Evolutionary conservation across 148 eudicot species (phyloP), one percentile per base, ranked within the genome.

Genomic region (Arctostaphylos glauca): DNA sequence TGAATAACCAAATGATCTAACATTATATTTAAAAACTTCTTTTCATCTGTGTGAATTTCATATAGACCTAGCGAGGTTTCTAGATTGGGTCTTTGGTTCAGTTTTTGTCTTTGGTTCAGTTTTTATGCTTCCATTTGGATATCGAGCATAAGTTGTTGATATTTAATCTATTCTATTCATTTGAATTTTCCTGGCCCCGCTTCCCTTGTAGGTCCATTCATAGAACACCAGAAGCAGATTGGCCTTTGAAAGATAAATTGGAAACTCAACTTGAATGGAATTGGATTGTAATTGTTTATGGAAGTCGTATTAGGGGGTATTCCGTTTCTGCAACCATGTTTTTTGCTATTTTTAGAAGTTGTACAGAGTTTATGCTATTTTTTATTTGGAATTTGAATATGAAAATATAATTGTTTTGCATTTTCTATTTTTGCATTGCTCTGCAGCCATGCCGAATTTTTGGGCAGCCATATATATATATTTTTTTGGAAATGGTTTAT

Each of bases 181-280:
- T 43, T 83, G 85, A 88, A 94, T 98, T 92, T 95, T 82, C 96
- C 93, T 79, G 98, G 98, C 19, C 93, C 93, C 41, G 82, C 90
- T 74, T 92, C 93, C 76, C 81, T 87, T 31, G 91, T 90, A 84
- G 98, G 98, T 41, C 85, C 94, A 6, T 77, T 84, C 4, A 86
- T 95, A 66, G 95, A 92, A 82, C 91, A 95, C 72, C 96, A 90
- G 80, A 91, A 95, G 83, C 84, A 91, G 68, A 83, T 94, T 48
- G 93, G 92, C 12, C 86, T 94, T 66, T 95, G 98, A 31, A 31
- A 31, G 38, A 31, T 31, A 31, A 31, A 31, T 31, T 0, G 38
- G 1, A 31, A 31, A 31, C 38, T 31, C 38, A 31, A 31, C 38
- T 1, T 31, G 38, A 31, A 31, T 31, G 38, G 38, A 31, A 31